Percentiles rank a stretch among this genome's conserved stretches.
Conservation (phyloP, 208 protist species). For the Crithidia acanthocephali region DNA sequence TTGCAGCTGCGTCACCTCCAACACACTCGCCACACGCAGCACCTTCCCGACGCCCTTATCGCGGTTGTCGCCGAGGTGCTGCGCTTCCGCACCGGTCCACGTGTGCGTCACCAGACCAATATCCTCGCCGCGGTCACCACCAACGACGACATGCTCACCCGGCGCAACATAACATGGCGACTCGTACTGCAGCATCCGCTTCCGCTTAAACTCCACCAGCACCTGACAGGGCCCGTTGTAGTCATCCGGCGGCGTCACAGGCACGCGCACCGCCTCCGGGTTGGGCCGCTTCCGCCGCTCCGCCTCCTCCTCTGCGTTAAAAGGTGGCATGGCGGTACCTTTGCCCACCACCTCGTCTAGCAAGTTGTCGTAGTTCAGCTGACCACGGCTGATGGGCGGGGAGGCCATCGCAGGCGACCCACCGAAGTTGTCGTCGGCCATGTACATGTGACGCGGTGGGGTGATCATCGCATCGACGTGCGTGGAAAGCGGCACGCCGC, state of each 20-base stretch:
- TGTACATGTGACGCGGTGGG: slow-evolving; percentile 46
- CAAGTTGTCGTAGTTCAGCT: slow-evolving; percentile 60
- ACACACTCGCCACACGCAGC: slow-evolving; percentile 71
- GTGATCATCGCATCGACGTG: slow-evolving; percentile 49
- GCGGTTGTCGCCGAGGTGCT: slow-evolving; percentile 29
- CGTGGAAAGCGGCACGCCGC: slow-evolving; percentile 1
- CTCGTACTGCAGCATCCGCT: slow-evolving; percentile 86
- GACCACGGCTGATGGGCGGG: slow-evolving; percentile 47
- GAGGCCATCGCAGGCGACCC: slow-evolving; percentile 66
- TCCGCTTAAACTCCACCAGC: slow-evolving; percentile 91
- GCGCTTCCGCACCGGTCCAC: slow-evolving; percentile 42
- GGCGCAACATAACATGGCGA: slow-evolving; percentile 76
- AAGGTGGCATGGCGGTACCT: slow-evolving; percentile 28
- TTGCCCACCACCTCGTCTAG: slow-evolving; percentile 47
- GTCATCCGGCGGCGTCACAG: slow-evolving; percentile 58
- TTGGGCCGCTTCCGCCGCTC: slow-evolving; percentile 60
- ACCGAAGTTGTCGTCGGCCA: slow-evolving; percentile 37
- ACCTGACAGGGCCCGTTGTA: slow-evolving; percentile 82
- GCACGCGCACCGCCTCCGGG: slow-evolving; percentile 42
- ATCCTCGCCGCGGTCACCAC: slow-evolving; percentile 92
- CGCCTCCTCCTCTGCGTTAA: slow-evolving; percentile 41
- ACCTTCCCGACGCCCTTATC: slow-evolving; percentile 77
- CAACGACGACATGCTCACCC: slow-evolving; percentile 91
- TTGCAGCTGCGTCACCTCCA: slow-evolving; percentile 89
- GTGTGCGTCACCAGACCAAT: slow-evolving; percentile 88